These are phyloP conservation scores for Coemansia sp. DNA, from an alignment of 192 early-diverging fungal species.

Conservation along the genomic window DNA sequence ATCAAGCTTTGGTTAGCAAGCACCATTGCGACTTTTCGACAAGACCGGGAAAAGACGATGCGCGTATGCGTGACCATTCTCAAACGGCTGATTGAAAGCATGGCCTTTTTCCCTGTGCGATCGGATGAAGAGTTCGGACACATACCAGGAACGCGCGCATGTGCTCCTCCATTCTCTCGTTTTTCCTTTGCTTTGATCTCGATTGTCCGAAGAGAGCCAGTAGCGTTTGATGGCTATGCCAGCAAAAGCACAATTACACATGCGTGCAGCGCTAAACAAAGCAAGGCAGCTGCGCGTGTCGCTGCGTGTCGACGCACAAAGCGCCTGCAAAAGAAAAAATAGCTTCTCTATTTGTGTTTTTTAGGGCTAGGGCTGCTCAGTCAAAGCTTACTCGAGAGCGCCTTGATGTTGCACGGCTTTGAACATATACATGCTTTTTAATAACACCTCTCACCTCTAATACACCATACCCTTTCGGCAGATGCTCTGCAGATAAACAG, in stretches of 20 bases:
- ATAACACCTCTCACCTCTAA: too few relatives aligned
- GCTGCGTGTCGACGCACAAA: background rate
- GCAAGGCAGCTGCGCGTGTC: background rate
- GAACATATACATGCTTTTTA: too few relatives aligned
- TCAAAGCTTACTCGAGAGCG: background rate
- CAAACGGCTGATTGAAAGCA: too few relatives aligned
- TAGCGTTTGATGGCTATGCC: background rate
- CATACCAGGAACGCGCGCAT: background rate
- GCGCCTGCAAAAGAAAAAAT: too few relatives aligned
- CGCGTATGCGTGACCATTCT: too few relatives aligned
- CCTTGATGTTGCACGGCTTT: too few relatives aligned
- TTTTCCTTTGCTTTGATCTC: background rate
- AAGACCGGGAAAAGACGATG: background rate
- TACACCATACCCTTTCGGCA: too few relatives aligned
- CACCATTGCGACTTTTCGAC: slow-evolving; percentile 1
- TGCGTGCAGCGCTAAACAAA: background rate
- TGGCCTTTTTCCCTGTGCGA: background rate
- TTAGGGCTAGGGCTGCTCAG: background rate
- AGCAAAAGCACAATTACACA: background rate
- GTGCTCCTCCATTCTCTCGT: background rate
- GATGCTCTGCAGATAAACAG: background rate
- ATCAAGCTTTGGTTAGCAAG: background rate
- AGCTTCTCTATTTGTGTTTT: background rate
- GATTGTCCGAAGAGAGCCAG: background rate
- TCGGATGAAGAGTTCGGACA: background rate